Base-by-base conservation (phyloP, 2,329 filamentous ascomycete genomes). In the Cylindrodendrum hubeiense region DNA sequence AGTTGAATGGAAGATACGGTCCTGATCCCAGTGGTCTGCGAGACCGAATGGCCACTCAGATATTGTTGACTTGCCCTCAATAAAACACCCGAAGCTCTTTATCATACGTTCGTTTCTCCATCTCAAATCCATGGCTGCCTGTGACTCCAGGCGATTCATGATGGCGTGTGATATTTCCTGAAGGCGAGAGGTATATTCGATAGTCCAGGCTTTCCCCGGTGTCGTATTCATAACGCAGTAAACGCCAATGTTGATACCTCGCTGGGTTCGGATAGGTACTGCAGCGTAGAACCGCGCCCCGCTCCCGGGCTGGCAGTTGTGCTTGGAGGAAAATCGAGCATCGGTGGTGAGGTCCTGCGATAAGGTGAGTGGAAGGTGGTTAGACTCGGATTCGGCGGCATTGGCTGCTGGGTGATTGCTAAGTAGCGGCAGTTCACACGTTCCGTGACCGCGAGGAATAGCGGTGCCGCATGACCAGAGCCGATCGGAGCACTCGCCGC, bases 161-260 rank as follows among this genome's bases (percentile, higher is more conserved):
- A 83, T 75, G 13, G 75, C 74, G 1, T 67, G 56, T 0, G 79
- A 78, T 2, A 77, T 69, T 3, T 71, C 65, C 6, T 71, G 68
- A 28, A 81, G 53, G 10, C 71, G 67, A 0, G 68, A 67, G 0
- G 79, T 72, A 15, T 76, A 67, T 1, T 63, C 41, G 3, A 75
- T 71, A 6, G 71, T 73, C 68, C 80, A 77, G n/a, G n/a, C n/a
- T n/a, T n/a, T n/a, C n/a, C n/a, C n/a, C n/a, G n/a, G n/a, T n/a
- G n/a, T n/a, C n/a, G 43, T 51, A 41, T 71, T 66, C 13, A 77
- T 68, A 1, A 82, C 75, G 44, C 78, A 81, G 13, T 78, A 79
- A 0, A 80, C 78, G 4, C 82, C 82, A 5, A 84, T 84, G 52
- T 83, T 80, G 60, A 83, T 78, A n/a, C 80, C 81, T 3, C 75